A percentile compares a stretch with the other conserved stretches of the same genome.
Conservation (phyloP, 73 alveolate genomes). For the Diophrys appendiculata region DNA sequence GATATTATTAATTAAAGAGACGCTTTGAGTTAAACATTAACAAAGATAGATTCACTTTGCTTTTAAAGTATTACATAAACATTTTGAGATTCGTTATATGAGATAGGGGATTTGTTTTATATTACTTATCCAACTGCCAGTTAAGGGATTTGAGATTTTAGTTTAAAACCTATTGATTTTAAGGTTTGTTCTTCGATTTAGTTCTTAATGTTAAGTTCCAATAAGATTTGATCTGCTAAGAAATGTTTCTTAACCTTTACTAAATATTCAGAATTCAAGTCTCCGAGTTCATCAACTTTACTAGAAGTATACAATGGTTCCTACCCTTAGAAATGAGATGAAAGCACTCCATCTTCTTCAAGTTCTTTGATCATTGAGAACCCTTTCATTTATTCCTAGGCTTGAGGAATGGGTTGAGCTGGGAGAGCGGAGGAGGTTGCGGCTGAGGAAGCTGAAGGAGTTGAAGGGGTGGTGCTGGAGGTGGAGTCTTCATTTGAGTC, state of each 20-base stretch:
- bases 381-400: background rate
- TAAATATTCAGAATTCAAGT: slow-evolving; percentile 43
- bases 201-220: slow-evolving; percentile 39
- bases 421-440: no score
- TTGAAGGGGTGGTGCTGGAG: no score
- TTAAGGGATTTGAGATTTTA: background rate
- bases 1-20: slow-evolving; percentile 32
- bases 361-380: slow-evolving; percentile 1
- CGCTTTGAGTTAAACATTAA: slow-evolving; percentile 12
- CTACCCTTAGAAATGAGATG: background rate
- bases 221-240: slow-evolving; percentile 22
- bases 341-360: slow-evolving; percentile 7
- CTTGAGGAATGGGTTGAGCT: no score
- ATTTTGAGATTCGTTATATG: no score
- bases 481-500: background rate
- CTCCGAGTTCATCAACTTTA: slow-evolving; percentile 2
- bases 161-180: slow-evolving; percentile 12
- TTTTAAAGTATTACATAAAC: no score
- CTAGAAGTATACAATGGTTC: slow-evolving; percentile 1
- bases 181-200: slow-evolving; percentile 55
- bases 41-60: no score
- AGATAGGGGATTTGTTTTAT: no score
- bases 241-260: slow-evolving; percentile 47
- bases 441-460: background rate
- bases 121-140: no score